Conservation (phyloP, 2,329 filamentous ascomycete species). For the Pseudopyricularia javanii region DNA sequence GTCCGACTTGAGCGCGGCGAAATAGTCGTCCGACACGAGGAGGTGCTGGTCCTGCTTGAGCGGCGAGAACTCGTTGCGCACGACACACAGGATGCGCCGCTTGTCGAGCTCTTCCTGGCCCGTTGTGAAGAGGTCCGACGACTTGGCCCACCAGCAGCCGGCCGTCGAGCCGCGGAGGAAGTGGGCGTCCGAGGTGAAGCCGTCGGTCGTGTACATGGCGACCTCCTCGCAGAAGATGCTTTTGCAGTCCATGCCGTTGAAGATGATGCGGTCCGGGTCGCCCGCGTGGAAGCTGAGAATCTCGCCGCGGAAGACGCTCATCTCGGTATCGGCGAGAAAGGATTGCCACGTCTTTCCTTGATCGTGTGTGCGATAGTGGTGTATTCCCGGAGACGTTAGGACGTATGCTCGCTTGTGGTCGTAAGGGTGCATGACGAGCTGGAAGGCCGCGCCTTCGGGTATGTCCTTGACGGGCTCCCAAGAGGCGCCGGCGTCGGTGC, state of each 20-base stretch:
- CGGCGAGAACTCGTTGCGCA: slow-evolving; percentile 58
- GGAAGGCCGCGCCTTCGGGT: slow-evolving; percentile 46
- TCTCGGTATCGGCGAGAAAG: slow-evolving; percentile 52
- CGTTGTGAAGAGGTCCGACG: slow-evolving; percentile 59
- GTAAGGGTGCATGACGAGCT: slow-evolving; percentile 65
- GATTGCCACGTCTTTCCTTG: slow-evolving; percentile 68
- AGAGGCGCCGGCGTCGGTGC: slow-evolving; percentile 63
- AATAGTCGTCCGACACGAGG: slow-evolving; percentile 73
- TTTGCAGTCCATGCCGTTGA: slow-evolving; percentile 62
- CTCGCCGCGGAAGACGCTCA: slow-evolving; percentile 37
- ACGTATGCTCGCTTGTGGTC: slow-evolving; percentile 72
- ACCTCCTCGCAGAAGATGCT: slow-evolving; percentile 51
- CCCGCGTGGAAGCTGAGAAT: slow-evolving; percentile 67
- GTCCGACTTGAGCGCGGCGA: slow-evolving; percentile 37
- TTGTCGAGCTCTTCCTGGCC: slow-evolving; percentile 53
- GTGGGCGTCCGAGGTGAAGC: slow-evolving; percentile 59
- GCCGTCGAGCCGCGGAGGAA: slow-evolving; percentile 55
- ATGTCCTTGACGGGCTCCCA: slow-evolving; percentile 60
- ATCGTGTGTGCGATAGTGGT: slow-evolving; percentile 76
- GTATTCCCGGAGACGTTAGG: slow-evolving; percentile 47
- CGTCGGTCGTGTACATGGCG: slow-evolving; percentile 68
- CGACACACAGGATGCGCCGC: slow-evolving; percentile 69
- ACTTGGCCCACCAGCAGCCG: slow-evolving; percentile 82
- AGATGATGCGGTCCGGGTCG: slow-evolving; percentile 76
- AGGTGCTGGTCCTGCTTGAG: slow-evolving; percentile 66